A percentile compares a stretch with the other conserved stretches of the same genome.
Evolutionary conservation across 2,329 filamentous ascomycete species (phyloP).

Genomic region (Aureobasidium sp.): DNA sequence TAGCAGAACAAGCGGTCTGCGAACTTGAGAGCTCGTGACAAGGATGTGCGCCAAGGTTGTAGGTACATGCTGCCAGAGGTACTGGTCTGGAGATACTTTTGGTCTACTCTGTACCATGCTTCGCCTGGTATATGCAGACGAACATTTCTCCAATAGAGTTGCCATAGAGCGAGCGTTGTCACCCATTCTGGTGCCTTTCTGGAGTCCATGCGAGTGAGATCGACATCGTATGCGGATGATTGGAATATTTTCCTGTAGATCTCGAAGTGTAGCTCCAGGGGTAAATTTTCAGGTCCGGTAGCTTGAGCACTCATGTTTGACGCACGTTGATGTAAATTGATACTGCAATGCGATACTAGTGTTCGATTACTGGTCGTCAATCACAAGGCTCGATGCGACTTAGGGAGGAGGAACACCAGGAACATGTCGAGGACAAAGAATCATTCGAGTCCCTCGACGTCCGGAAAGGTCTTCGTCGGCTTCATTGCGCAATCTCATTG

Average conservation of each 20-base stretch:
- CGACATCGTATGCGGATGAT: background rate
- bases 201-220: background rate
- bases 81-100: background rate
- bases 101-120: background rate
- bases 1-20: background rate
- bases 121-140: background rate
- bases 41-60: background rate
- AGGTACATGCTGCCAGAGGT: background rate
- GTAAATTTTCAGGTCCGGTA: background rate
- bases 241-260: background rate
- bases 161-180: background rate
- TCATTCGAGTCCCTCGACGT: no score
- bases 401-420: no score
- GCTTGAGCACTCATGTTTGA: background rate
- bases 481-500: no score
- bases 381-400: no score
- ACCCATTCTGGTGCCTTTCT: background rate
- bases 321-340: no score
- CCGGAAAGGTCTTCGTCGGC: no score
- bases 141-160: background rate
- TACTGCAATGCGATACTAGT: no score
- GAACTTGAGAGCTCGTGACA: background rate
- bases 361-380: no score
- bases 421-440: no score
- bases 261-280: background rate